phyloP scores from a whole-genome alignment of 805 yeast genomes.

The Nematodospora valgi region DNA sequence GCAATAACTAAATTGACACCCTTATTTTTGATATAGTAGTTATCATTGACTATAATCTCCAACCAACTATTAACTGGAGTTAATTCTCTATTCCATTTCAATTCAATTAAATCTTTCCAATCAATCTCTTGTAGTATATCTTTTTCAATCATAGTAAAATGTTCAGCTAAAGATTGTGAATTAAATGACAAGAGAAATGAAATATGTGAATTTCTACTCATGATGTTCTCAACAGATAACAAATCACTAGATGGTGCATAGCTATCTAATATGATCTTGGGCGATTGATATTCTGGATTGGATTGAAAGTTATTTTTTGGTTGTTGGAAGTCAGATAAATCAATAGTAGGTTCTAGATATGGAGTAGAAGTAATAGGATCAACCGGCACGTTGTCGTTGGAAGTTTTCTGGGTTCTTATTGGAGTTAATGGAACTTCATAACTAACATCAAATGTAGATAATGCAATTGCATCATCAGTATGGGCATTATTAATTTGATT shows the following conservation, averaged over 20 bases:
- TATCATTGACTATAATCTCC: constrained; percentile 59
- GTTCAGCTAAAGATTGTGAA: constrained; percentile 67
- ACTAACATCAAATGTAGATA: constrained; percentile 13
- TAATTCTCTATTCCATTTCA: constrained; percentile 66
- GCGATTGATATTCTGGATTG: constrained; percentile 15
- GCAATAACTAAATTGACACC: constrained; percentile 82
- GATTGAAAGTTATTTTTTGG: too few species aligned
- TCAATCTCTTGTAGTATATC: constrained; percentile 83
- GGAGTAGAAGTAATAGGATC: constrained; percentile 13
- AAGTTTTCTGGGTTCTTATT: constrained; percentile 4
- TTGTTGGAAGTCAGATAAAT: not conserved
- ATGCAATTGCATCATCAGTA: constrained; percentile 31
- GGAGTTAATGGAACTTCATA: constrained; percentile 29
- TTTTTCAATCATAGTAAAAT: constrained; percentile 80
- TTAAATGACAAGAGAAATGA: constrained; percentile 78
- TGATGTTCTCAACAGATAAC: constrained; percentile 36
- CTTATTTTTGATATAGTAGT: constrained; percentile 42
- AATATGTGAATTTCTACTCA: constrained; percentile 57
- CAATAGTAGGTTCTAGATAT: constrained; percentile 5
- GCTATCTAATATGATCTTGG: constrained; percentile 33
- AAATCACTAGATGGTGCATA: constrained; percentile 26
- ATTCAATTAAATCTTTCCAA: constrained; percentile 84
- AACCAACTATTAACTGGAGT: constrained; percentile 82
- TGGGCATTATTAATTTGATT: constrained; percentile 38
- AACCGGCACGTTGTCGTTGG: not conserved